A percentile compares a stretch with the other conserved stretches of the same genome.
These are phyloP conservation scores for Pythium aristosporum DNA, from an alignment of 352 stramenopile genomes.

Conservation along the genomic window DNA sequence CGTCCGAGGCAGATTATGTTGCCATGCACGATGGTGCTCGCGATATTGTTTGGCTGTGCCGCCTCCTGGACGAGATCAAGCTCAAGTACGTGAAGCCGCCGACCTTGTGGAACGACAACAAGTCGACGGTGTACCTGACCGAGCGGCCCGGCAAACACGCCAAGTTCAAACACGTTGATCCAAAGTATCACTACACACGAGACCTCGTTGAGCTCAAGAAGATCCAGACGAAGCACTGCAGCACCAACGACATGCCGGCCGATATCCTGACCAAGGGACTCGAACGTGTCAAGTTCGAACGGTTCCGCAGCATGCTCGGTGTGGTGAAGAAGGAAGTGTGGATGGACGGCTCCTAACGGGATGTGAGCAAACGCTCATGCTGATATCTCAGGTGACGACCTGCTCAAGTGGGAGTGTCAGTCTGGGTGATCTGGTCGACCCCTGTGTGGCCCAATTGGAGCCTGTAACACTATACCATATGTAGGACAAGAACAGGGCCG, in stretches of 20 bases:
- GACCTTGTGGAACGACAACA: conserved; percentile 29
- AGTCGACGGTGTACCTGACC: conserved; percentile 17
- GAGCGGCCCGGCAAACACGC: conserved; percentile 29
- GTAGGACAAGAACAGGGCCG: no score
- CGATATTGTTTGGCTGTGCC: conserved; percentile 27
- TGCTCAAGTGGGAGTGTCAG: no score
- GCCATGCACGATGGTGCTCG: conserved; percentile 23
- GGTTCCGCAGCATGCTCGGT: conserved; percentile 20
- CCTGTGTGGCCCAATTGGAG: no score
- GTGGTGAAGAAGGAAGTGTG: no score
- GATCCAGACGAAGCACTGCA: conserved; percentile 1
- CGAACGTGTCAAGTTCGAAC: conserved; percentile 19
- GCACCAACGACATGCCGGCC: conserved; percentile 27
- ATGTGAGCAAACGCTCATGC: no score
- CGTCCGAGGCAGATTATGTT: conserved; percentile 30
- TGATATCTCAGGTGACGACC: no score
- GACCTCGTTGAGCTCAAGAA: conserved; percentile 7
- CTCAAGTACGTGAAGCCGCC: conserved; percentile 1
- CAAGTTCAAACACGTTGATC: conserved; percentile 30
- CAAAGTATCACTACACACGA: conserved; percentile 27
- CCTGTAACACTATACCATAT: no score
- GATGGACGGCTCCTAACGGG: no score
- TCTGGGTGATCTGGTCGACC: no score
- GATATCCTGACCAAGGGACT: conserved; percentile 33
- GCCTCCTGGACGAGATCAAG: conserved; percentile 22